Evolutionary conservation across 2,329 filamentous ascomycete genomes (phyloP).

Genomic region (Leptographium flavum): DNA sequence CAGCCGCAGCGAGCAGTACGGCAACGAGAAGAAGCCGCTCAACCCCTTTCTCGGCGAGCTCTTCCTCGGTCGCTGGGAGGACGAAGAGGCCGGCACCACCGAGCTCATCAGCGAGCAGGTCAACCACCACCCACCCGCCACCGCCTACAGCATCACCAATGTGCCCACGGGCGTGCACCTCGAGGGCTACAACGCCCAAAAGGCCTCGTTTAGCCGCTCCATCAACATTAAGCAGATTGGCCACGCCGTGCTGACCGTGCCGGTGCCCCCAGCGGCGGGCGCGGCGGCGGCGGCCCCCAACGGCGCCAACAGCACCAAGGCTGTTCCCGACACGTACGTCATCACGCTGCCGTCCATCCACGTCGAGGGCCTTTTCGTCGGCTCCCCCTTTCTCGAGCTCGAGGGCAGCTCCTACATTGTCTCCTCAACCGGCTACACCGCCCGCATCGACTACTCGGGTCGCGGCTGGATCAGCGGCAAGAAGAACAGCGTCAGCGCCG

Average conservation of each 20-base stretch:
- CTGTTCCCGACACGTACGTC: constrained; percentile 54
- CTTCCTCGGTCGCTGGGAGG: constrained; percentile 83
- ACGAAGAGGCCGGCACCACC: constrained; percentile 64
- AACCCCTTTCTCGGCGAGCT: constrained; percentile 95
- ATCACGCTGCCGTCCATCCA: constrained; percentile 86
- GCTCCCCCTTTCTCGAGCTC: constrained; percentile 79
- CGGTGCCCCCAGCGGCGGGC: constrained; percentile 21
- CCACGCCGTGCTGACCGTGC: constrained; percentile 69
- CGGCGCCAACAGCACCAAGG: constrained; percentile 36
- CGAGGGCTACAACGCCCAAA: constrained; percentile 92
- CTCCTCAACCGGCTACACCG: constrained; percentile 72
- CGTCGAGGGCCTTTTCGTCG: constrained; percentile 83
- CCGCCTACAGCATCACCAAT: constrained; percentile 88
- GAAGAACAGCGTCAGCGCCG: constrained; percentile 79
- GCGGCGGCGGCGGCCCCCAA: constrained; percentile 5
- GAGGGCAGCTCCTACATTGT: constrained; percentile 75
- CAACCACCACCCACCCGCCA: constrained; percentile 85
- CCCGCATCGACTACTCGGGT: constrained; percentile 84
- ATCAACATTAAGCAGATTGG: constrained; percentile 94
- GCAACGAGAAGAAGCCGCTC: constrained; percentile 93
- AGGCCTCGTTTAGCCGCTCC: constrained; percentile 83
- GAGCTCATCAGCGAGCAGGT: constrained; percentile 89
- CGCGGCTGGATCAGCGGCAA: constrained; percentile 92
- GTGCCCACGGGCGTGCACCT: constrained; percentile 62
- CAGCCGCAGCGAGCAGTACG: constrained; percentile 59